Evolutionary conservation across 2,329 filamentous ascomycete genomes (phyloP).

Genomic region (Aspergillus aculeatinus): DNA sequence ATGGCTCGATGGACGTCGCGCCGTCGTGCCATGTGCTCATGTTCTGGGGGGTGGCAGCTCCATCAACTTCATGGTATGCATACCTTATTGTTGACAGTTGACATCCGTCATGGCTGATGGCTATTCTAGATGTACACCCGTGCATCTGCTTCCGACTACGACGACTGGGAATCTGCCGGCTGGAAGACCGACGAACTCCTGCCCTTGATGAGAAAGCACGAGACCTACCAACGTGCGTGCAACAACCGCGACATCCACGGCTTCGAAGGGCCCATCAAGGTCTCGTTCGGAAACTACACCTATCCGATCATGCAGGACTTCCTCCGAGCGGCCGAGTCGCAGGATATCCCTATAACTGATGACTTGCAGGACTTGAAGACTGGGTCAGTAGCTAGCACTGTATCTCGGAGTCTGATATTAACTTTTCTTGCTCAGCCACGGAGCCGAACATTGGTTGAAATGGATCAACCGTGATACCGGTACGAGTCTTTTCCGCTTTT

Average conservation of each 20-base stretch:
- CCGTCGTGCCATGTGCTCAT: conserved; percentile 72
- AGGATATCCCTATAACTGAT: conserved; percentile 72
- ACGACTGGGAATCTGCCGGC: conserved; percentile 77
- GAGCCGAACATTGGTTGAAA: conserved; percentile 80
- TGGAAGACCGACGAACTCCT: conserved; percentile 74
- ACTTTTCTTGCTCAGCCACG: conserved; percentile 45
- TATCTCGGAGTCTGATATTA: background rate
- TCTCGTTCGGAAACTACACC: conserved; percentile 76
- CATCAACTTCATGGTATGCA: conserved; percentile 71
- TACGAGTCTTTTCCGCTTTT: conserved; percentile 32
- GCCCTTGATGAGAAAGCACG: conserved; percentile 76
- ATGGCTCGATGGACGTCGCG: conserved; percentile 68
- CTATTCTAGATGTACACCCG: conserved; percentile 65
- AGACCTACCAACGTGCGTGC: conserved; percentile 69
- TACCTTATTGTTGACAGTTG: background rate
- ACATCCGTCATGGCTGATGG: background rate
- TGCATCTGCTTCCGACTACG: conserved; percentile 70
- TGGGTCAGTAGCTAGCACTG: conserved; percentile 25
- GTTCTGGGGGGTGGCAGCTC: conserved; percentile 70
- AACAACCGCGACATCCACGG: conserved; percentile 67
- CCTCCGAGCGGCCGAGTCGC: conserved; percentile 68
- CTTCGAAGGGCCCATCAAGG: conserved; percentile 77
- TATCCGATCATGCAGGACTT: conserved; percentile 83
- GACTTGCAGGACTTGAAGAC: conserved; percentile 68
- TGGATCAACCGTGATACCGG: conserved; percentile 69